A percentile compares a stretch with the other conserved stretches of the same genome.
Evolutionary conservation across 495 filamentous ascomycete species (phyloP).

Genomic region (Xylaria scruposa): DNA sequence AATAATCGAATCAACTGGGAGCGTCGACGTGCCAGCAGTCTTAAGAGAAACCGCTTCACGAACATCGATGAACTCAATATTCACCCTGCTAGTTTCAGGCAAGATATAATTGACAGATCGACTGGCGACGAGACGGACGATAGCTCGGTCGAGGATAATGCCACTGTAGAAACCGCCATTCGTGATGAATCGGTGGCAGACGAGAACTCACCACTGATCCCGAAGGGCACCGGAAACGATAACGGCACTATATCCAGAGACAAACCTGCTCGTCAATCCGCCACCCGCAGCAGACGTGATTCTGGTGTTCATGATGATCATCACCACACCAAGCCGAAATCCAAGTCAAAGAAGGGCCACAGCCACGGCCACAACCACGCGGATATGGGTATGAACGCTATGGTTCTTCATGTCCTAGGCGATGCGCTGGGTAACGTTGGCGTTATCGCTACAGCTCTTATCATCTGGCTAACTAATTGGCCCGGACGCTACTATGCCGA

Average conservation of each 20-base stretch:
- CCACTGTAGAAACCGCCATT: conserved; percentile 56
- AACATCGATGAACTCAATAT: conserved; percentile 78
- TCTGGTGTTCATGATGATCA: conserved; percentile 66
- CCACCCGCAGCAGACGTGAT: conserved; percentile 42
- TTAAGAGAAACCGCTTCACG: conserved; percentile 56
- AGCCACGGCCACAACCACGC: conserved; percentile 77
- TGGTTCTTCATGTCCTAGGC: conserved; percentile 94
- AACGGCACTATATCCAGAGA: conserved; percentile 30
- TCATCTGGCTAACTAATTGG: conserved; percentile 85
- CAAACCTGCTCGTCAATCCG: conserved; percentile 32
- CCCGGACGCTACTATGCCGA: conserved; percentile 77
- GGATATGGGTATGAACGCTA: conserved; percentile 97
- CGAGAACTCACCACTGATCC: conserved; percentile 54
- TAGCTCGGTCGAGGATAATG: conserved; percentile 58
- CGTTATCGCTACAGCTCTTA: conserved; percentile 88
- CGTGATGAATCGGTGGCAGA: conserved; percentile 56
- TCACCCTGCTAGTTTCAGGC: conserved; percentile 87
- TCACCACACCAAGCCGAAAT: conserved; percentile 81
- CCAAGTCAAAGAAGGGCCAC: conserved; percentile 59
- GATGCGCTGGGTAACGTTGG: conserved; percentile 97
- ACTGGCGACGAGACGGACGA: conserved; percentile 56
- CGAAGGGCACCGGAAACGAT: conserved; percentile 36
- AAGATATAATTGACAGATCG: conserved; percentile 80
- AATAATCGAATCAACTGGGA: conserved; percentile 44
- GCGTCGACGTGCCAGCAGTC: conserved; percentile 60